These are phyloP conservation scores for Aspergillus awamori DNA, from an alignment of 2,329 filamentous ascomycete species.

Conservation along the genomic window DNA sequence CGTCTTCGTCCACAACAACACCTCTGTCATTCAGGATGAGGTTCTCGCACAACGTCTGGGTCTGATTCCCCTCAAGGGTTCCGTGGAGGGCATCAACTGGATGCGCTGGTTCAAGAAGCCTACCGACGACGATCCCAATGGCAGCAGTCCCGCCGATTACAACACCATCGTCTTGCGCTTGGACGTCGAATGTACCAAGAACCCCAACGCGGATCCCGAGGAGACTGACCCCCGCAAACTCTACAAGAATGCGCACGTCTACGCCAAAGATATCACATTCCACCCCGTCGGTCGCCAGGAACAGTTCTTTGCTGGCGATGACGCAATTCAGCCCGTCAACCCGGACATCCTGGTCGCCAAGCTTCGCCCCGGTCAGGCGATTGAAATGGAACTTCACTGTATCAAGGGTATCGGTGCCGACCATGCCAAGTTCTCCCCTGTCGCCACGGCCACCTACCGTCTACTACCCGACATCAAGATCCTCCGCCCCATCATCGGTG, in stretches of 20 bases:
- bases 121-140: slow-evolving; percentile 62
- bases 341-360: slow-evolving; percentile 95
- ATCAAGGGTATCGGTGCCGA: slow-evolving; percentile 92
- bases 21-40: slow-evolving; percentile 96
- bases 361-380: slow-evolving; percentile 84
- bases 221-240: slow-evolving; percentile 82
- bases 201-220: slow-evolving; percentile 68
- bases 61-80: slow-evolving; percentile 84
- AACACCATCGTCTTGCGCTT: slow-evolving; percentile 85
- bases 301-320: slow-evolving; percentile 66
- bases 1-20: slow-evolving; percentile 94
- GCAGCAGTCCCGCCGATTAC: slow-evolving; percentile 66
- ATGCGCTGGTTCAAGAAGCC: slow-evolving; percentile 81
- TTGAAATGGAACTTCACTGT: slow-evolving; percentile 87
- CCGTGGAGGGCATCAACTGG: slow-evolving; percentile 75
- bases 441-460: slow-evolving; percentile 91
- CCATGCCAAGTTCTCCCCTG: slow-evolving; percentile 96
- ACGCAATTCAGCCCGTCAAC: slow-evolving; percentile 75
- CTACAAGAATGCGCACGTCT: slow-evolving; percentile 83
- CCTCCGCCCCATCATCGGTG: slow-evolving; percentile 76
- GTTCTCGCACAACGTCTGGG: slow-evolving; percentile 89
- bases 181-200: slow-evolving; percentile 77
- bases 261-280: slow-evolving; percentile 77
- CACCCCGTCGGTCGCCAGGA: slow-evolving; percentile 72
- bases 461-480: slow-evolving; percentile 88